Base-by-base conservation (phyloP, 2,329 filamentous ascomycete species). In the Colletotrichum endophyticum region DNA sequence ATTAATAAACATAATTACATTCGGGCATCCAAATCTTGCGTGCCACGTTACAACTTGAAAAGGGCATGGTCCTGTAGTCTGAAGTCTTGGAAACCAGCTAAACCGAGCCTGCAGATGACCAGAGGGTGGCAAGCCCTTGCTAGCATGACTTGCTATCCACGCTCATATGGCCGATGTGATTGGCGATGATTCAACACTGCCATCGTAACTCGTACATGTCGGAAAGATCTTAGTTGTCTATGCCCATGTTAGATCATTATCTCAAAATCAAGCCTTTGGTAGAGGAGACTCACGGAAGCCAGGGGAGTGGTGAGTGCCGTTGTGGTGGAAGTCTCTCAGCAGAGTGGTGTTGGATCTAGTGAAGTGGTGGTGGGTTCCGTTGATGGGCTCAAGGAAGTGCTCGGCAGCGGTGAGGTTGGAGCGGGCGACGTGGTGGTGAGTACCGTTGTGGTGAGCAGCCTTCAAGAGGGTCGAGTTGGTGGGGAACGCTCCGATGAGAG, bases 401-500 rank as follows among this genome's bases (percentile, higher is more conserved):
- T 22, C 44, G 6, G 44, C 44, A 32, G 57, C 57, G 25, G 27
- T 61, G 27, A 62, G 12, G 28, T 34, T 62, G 4, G 59, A 32
- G n/a, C 59, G 59, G 13, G 59, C 27, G 19, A 32, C 19, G 28
- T 62, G 19, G 4, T 62, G 59, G 28, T 32, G 19, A 13, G 59
- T 30, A 4, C 59, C 32, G 59, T 62, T 53, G 44, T 53, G 44
- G n/a, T 53, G 44, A 53, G 44, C 44, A 53, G n/a, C 44, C 44
- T 53, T 53, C 44, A 53, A 4, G 59, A 32, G 32, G 30, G 28
- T 34, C 15, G 27, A 22, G 59, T 62, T 62, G 59, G 59, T 62
- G n/a, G 59, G 59, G 59, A 62, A 62, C 28, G 59, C 59, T 34
- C 59, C 59, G 28, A 62, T 34, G 28, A 62, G 28, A 62, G 59